Base-by-base conservation (phyloP, 345 rosid species). In the Cochlearia excelsa region DNA sequence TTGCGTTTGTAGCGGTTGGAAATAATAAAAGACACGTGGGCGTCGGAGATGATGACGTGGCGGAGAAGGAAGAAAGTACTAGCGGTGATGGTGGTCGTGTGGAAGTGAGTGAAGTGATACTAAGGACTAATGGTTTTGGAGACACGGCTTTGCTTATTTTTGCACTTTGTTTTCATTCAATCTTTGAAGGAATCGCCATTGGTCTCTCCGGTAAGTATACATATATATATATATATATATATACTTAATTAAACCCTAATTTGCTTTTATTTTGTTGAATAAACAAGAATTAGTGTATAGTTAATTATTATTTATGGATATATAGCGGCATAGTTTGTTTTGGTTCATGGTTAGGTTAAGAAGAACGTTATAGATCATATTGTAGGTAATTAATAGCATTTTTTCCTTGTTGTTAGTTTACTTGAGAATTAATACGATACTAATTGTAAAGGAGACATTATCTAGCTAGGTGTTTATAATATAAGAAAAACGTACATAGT, bases 121-220 rank as follows among this genome's bases (percentile, higher is more conserved):
- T 87, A 29, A 73, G 58, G 42, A 84, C 87, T 0, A 51, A 73
- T 2, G 72, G 79, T 9, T 39, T 81, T 29, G 93, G 94, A 3
- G 95, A 87, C 72, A 82, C 95, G 10, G 57, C 87, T 6, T 78
- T 90, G 40, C 82, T 90, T 33, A 85, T 90, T 51, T 44, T 72
- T 45, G 97, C 94, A 34, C 72, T 87, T 26, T 90, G 91, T 68
- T 87, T 85, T 52, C 95, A 90, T 57, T 90, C 97, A 0, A 58
- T 90, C 37, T 90, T 90, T 50, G 95, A 87, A 72, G 97, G 97
- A 4, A 90, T 87, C 8, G 97, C 95, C 4, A 72, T 90, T 61
- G 97, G 97, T 42, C 82, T 85, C 46, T 70, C 95, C 51, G 94
- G 89, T 83, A 16, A 16, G 23, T 16, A 16, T 16, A 16, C 23